A percentile compares a stretch with the other conserved stretches of the same genome.
phyloP scores from a whole-genome alignment of 768 basidiomycete species.

The Lentinula detonsa region DNA sequence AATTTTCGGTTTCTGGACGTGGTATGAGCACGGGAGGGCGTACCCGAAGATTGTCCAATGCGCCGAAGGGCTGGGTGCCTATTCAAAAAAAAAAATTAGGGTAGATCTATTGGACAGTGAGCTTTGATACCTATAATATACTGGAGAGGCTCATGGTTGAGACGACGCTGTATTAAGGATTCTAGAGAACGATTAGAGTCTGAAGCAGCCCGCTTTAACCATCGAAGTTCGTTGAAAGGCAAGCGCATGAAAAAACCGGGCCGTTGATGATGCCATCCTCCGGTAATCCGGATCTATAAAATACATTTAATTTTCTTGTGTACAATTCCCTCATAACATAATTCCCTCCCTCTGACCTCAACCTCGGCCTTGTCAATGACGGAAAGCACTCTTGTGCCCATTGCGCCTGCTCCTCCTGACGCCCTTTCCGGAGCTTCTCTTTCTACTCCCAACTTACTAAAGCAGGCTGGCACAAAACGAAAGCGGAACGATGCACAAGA shows the following conservation, averaged over 20 bases:
- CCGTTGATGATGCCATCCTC: neutral
- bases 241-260: neutral
- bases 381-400: slow-evolving; percentile 3
- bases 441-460: slow-evolving; percentile 26
- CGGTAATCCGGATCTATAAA: neutral
- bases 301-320: neutral
- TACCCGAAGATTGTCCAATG: slow-evolving; percentile 57
- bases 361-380: neutral
- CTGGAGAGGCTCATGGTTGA: slow-evolving; percentile 75
- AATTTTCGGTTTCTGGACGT: slow-evolving; percentile 90
- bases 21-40: slow-evolving; percentile 88
- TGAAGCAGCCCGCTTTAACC: slow-evolving; percentile 3
- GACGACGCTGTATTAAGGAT: slow-evolving; percentile 53
- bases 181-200: slow-evolving; percentile 18
- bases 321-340: neutral
- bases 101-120: too few species aligned
- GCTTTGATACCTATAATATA: slow-evolving; percentile 66
- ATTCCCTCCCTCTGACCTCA: neutral
- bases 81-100: slow-evolving; percentile 3
- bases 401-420: slow-evolving; percentile 5
- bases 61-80: slow-evolving; percentile 88
- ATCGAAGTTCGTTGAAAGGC: slow-evolving; percentile 2
- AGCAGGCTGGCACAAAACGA: slow-evolving; percentile 41
- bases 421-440: neutral
- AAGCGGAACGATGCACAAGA: slow-evolving; percentile 60